Base-by-base conservation (phyloP, 306 rosid genomes). In the Parietaria judaica region DNA sequence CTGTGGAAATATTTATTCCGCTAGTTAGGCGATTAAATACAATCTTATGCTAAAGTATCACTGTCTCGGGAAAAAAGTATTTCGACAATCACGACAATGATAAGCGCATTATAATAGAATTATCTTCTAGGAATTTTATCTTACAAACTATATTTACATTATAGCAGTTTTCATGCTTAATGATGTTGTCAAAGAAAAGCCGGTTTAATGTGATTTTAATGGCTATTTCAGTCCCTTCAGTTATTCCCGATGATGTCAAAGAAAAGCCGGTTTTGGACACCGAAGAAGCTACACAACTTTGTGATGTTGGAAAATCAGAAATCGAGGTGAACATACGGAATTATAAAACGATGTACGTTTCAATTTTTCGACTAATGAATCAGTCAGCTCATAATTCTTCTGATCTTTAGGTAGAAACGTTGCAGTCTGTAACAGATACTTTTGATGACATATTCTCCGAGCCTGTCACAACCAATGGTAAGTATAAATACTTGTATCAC, bases 371-470 rank as follows among this genome's bases (percentile, higher is more conserved):
- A 41, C 45, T 8, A 0, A 5, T 11, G 12, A 34, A 14, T 56
- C 36, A 8, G 7, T 56, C 53, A 2, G 5, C 23, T 56, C 31
- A 59, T 58, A 36, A 58, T 35, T 61, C 1, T 65, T 35, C 50
- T 49, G 51, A 70, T 44, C 60, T 60, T 23, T 72, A 86, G 89
- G 76, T 68, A 67, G 64, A 64, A 53, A 52, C 75, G 47, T 63
- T 37, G 5, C 84, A 61, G 47, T 36, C 66, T 34, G 86, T 76
- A 52, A 65, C 74, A 65, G 81, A 80, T 80, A 83, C 83, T 56
- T 80, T 73, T 61, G 68, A 70, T 10, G 45, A 70, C 10, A 17
- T 70, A 71, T 78, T 84, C 38, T 74, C 67, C 71, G 82, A 74
- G 60, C 54, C 76, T 60, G 64, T 75, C 12, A 12, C 72, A 36